Evolutionary conservation across 1,284 basidiomycete species (phyloP), one percentile per base, ranked within the genome.

Genomic region (Ganoderma resinaceum): DNA sequence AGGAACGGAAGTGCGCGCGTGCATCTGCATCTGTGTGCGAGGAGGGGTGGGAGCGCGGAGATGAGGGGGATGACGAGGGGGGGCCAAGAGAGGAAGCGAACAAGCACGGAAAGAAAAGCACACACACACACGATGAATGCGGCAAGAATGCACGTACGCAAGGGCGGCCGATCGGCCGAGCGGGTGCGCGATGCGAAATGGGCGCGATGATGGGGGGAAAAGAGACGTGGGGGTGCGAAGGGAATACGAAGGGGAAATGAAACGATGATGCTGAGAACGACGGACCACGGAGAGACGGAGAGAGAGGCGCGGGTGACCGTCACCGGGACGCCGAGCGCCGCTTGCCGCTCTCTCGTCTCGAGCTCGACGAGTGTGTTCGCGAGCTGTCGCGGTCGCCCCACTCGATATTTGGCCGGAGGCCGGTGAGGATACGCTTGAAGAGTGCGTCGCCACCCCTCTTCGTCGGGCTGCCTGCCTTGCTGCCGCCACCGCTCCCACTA

Each of bases 381-480:
- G 66, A 65, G 38, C 66, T 49, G 59, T 62, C 61, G 16, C 61
- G 62, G 42, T 59, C 66, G 64, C 62, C 71, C 71, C 71, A 72
- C 46, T 72, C 71, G 61, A 72, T 66, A 43, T 66, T 72, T 26
- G 71, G 70, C 55, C 70, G 72, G 38, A 77, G 67, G 66, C 67
- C 70, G 16, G 71, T 70, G 70, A 78, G 71, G 31, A 79, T 69
- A 18, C 76, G 73, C 72, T 76, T 77, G 66, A 79, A 67, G 23
- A 79, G 66, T 49, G 76, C 74, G 53, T 70, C 64, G 35, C 64
- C 69, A 57, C 66, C 65, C 62, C 70, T 67, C 63, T 75, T 75
- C 35, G 73, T 74, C 31, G 70, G 73, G 63, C 73, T 75, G 53
- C 67, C 63, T 35, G 71, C 61, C 40, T 42, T 61, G 60, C 67